Evolutionary conservation across 768 basidiomycete genomes (phyloP).

Genomic region (Leucosporidium scottii): DNA sequence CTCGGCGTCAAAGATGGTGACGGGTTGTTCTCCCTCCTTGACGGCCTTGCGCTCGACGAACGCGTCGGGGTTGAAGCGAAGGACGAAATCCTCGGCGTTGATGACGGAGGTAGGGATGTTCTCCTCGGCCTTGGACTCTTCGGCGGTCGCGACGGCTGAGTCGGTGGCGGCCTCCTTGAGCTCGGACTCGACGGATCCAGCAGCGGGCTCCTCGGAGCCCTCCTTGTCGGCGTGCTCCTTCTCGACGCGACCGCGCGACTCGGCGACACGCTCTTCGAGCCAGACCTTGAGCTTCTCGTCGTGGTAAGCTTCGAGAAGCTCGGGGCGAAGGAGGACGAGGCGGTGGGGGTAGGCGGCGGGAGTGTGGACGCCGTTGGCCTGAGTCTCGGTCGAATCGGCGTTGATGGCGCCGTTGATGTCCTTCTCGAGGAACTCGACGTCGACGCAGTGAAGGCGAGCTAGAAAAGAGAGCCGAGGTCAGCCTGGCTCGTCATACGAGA

Average conservation of each 20-base stretch:
- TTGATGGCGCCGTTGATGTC: conserved; percentile 37
- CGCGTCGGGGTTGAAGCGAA: conserved; percentile 47
- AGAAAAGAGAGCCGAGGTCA: not conserved
- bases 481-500: too few species aligned
- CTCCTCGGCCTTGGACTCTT: conserved; percentile 22
- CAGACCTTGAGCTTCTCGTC: conserved; percentile 44
- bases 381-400: conserved; percentile 8
- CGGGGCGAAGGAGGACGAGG: conserved; percentile 45
- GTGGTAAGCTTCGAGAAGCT: conserved; percentile 46
- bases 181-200: conserved; percentile 35
- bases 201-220: conserved; percentile 25
- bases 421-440: conserved; percentile 47
- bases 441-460: conserved; percentile 44
- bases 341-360: conserved; percentile 44
- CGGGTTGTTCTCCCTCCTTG: not conserved
- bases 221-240: conserved; percentile 29
- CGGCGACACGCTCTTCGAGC: conserved; percentile 38
- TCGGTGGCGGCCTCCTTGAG: conserved; percentile 37
- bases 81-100: conserved; percentile 43
- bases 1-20: conserved; percentile 39
- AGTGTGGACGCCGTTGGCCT: conserved; percentile 10
- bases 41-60: conserved; percentile 42
- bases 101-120: conserved; percentile 40
- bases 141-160: conserved; percentile 6
- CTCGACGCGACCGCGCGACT: conserved; percentile 33